Conservation (phyloP, 2,329 filamentous ascomycete species). For the Stachybotrys chartarum region DNA sequence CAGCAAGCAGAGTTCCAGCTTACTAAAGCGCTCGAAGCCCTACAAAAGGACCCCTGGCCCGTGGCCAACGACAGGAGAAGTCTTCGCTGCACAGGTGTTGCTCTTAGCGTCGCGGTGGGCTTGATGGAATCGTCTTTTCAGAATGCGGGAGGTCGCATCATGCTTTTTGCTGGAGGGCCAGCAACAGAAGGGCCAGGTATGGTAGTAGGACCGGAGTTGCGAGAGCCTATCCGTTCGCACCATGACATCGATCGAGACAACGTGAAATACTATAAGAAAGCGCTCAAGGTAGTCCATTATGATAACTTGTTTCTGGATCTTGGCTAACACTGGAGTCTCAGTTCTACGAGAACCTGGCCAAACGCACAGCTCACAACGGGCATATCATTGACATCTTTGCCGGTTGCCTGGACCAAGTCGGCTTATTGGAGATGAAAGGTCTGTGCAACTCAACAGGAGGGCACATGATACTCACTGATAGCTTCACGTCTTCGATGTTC, state of each 20-base stretch:
- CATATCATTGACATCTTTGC: conserved; percentile 98
- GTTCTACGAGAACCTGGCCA: conserved; percentile 93
- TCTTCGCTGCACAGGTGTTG: conserved; percentile 88
- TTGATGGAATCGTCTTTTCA: conserved; percentile 92
- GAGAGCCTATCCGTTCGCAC: conserved; percentile 94
- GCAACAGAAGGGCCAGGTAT: conserved; percentile 95
- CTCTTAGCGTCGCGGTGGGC: conserved; percentile 90
- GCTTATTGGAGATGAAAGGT: conserved; percentile 95
- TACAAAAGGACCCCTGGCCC: conserved; percentile 97
- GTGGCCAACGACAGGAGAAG: conserved; percentile 88
- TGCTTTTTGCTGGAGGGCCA: conserved; percentile 93
- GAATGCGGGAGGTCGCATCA: conserved; percentile 89
- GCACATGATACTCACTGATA: conserved; percentile 97
- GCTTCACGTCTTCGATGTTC: conserved; percentile 98
- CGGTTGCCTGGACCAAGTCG: conserved; percentile 94
- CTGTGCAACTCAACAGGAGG: conserved; percentile 93
- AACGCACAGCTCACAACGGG: conserved; percentile 90
- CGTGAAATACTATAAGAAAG: conserved; percentile 99
- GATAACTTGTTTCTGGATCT: not conserved
- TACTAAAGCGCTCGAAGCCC: conserved; percentile 88
- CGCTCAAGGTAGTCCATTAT: conserved; percentile 62
- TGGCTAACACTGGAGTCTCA: conserved; percentile 28
- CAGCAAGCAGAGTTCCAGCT: conserved; percentile 96
- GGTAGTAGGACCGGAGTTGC: conserved; percentile 91
- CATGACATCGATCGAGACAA: conserved; percentile 98